These are phyloP conservation scores for Saraca asoca DNA, from an alignment of 331 rosid species.

Conservation along the genomic window DNA sequence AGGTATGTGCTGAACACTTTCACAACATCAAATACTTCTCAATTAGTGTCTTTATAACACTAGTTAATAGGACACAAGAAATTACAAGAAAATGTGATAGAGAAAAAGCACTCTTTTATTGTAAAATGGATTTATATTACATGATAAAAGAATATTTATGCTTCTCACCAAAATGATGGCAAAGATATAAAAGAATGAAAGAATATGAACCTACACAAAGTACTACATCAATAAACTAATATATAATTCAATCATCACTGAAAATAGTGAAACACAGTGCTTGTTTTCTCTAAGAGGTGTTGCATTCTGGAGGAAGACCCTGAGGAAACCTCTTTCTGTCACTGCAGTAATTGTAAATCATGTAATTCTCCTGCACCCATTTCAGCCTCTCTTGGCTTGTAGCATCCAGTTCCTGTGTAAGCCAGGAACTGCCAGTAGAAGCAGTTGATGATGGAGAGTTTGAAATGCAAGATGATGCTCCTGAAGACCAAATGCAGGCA, in stretches of 20 bases:
- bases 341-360: slow-evolving; percentile 62
- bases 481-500: slow-evolving; percentile 45
- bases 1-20: no score
- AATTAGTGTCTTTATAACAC: no score
- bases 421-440: slow-evolving; percentile 35
- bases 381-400: slow-evolving; percentile 37
- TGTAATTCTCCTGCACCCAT: slow-evolving; percentile 65
- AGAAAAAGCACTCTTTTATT: slow-evolving; percentile 9
- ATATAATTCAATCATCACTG: no score
- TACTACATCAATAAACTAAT: slow-evolving; percentile 19
- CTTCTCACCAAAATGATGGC: slow-evolving; percentile 5
- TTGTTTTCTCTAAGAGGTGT: slow-evolving; percentile 13
- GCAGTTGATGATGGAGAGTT: slow-evolving; percentile 27
- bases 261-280: no score
- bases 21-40: no score
- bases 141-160: slow-evolving; percentile 3
- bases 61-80: no score
- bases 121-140: slow-evolving; percentile 1
- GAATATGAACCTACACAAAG: slow-evolving; percentile 31
- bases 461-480: slow-evolving; percentile 43
- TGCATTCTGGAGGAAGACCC: slow-evolving; percentile 63
- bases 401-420: slow-evolving; percentile 49
- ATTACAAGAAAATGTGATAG: no score
- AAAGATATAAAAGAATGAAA: slow-evolving; percentile 38
- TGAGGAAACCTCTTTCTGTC: slow-evolving; percentile 52